Evolutionary conservation across 1,139 yeast genomes (phyloP).

Genomic region (Pichia norvegensis): DNA sequence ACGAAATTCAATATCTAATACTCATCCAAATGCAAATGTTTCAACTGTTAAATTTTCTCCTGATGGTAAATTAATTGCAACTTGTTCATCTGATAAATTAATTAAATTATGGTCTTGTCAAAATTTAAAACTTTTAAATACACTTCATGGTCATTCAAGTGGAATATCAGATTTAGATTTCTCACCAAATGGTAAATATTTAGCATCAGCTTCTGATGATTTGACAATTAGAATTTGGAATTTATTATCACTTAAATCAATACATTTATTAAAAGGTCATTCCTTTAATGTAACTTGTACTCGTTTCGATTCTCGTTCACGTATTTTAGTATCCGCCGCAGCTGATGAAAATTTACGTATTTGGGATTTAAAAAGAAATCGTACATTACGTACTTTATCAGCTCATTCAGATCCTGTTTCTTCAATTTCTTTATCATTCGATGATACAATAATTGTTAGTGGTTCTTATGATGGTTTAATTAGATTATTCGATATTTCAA

Average conservation of each 20-base stretch:
- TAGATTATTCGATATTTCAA: slow-evolving; percentile 75
- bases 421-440: slow-evolving; percentile 63
- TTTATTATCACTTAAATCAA: slow-evolving; percentile 37
- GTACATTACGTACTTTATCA: slow-evolving; percentile 68
- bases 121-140: no score
- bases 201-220: slow-evolving; percentile 89
- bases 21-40: slow-evolving; percentile 19
- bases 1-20: slow-evolving; percentile 8
- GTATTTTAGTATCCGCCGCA: slow-evolving; percentile 71
- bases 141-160: slow-evolving; percentile 52
- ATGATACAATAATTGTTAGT: slow-evolving; percentile 75
- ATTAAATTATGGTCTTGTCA: slow-evolving; percentile 41
- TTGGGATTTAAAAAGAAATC: slow-evolving; percentile 78
- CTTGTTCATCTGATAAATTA: slow-evolving; percentile 36
- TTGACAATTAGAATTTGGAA: slow-evolving; percentile 73
- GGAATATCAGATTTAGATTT: slow-evolving; percentile 70
- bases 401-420: slow-evolving; percentile 94
- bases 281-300: slow-evolving; percentile 76
- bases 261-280: slow-evolving; percentile 66
- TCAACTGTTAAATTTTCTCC: slow-evolving; percentile 51
- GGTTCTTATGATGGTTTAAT: slow-evolving; percentile 78
- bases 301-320: slow-evolving; percentile 68
- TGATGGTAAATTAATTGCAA: slow-evolving; percentile 55
- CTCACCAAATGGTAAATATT: slow-evolving; percentile 64
- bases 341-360: slow-evolving; percentile 86